Evolutionary conservation across 768 basidiomycete species (phyloP), one percentile per base, ranked within the genome.

Genomic region (Suillus cothurnatus): DNA sequence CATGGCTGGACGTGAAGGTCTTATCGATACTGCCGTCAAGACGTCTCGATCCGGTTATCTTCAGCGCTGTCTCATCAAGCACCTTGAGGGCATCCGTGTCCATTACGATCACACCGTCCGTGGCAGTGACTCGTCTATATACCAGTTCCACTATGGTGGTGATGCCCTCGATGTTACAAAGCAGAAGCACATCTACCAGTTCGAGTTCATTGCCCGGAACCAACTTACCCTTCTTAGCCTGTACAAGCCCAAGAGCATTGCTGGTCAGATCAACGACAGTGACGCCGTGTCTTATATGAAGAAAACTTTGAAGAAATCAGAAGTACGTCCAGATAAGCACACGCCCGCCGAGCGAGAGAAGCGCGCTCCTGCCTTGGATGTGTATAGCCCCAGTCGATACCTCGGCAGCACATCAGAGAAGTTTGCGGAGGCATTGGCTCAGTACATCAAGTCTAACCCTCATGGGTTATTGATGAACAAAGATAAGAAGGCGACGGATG

Each of bases 1-100:
- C 75, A 99, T 99, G 97, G 97, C 97, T 64, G 97, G 97, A 61
- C 88, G 97, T 70, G 97, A 99, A 81, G 97, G 97, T 73, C 85
- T 99, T 45, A 99, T 99, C 72, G 97, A 99, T 73, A 99, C 97
- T 6, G 97, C 97, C 43, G 97, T 99, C 76, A 99, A 99, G 81
- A 99, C 97, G 5, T 94, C 92, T 67, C 95, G 97, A 62, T 99
- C 97, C 5, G 97, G 97, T 23, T 99, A 99, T 77, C 86, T 99
- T 23, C 97, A 99, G 76, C 88, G 97, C 56, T 99, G 97, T 80
- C 82, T 99, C 69, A 96, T 99, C 83, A 99, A 99, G 78, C 97
- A 99, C 76, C 82, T 99, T 62, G 97, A 99, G 76, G 97, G 97
- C 57, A 88, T 98, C 62, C 91, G 93, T 38, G 90, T 99, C 8